Evolutionary conservation across 2,329 filamentous ascomycete species (phyloP), one percentile per base, ranked within the genome.

Genomic region (Hypomyces perniciosus): DNA sequence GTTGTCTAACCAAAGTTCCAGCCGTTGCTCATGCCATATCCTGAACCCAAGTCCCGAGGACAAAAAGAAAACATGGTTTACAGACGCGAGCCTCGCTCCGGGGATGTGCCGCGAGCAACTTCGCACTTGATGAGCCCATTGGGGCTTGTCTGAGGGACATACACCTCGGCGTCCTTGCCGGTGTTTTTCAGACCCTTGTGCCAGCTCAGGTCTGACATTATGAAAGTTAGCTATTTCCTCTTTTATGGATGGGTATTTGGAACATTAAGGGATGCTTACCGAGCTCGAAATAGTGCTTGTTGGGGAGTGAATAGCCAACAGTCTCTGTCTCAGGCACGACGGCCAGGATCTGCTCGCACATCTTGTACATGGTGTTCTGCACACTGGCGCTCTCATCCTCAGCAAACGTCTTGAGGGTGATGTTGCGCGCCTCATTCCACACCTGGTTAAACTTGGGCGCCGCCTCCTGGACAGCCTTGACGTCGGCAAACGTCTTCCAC

Each of bases 201-300:
- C 93, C 93, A 99, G 72, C 87, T 92, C 65, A 99, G 73, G 66
- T 97, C 92, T 92, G 64, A 4, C 44, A 8, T 26, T 13, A 48
- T 50, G 8, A 6, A 8, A 27, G 43, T 63, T 56, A 65, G 58
- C 37, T 46, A 48, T 10, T 9, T 12, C 6, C 2, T 10, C 6
- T 6, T 34, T 8, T 20, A 20, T 33, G 5, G 4, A n/a, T 29
- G 28, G 26, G 26, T 27, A 33, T 44, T 40, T 31, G 41, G 42
- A 46, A 30, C 44, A 50, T 50, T 5, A 6, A 33, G 12, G 39
- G 39, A 28, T 51, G 76, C 85, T 73, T 74, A 90, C 84, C 87
- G 69, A 97, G 85, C 72, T 97, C 92, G 65, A 97, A 97, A 74
- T 96, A 97, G 73, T 99, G 93, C 76, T 96, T 97, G 77, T 99